Evolutionary conservation across 208 protist species (phyloP).

Genomic region (Acanthamoeba triangularis): DNA sequence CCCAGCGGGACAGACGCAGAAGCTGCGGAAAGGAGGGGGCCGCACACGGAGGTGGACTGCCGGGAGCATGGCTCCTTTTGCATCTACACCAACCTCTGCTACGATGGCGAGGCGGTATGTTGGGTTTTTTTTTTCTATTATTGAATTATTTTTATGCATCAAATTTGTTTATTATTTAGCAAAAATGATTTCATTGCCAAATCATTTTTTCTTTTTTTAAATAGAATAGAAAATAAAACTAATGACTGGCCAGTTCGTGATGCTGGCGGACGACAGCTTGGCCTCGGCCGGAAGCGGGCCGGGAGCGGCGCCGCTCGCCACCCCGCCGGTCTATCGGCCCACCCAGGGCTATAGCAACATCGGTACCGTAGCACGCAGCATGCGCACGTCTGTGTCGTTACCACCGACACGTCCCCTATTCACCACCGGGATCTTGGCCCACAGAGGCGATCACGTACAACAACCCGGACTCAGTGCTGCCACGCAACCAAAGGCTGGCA

Average conservation of each 20-base stretch:
- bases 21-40: background rate
- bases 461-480: background rate
- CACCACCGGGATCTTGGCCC: background rate
- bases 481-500: background rate
- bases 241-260: background rate
- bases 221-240: background rate
- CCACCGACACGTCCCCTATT: background rate
- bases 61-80: background rate
- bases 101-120: background rate
- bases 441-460: background rate
- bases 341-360: background rate
- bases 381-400: background rate
- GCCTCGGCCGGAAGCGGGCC: background rate
- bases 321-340: background rate
- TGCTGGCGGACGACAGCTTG: background rate
- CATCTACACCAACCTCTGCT: background rate
- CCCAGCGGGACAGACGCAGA: too few relatives aligned
- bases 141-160: too few relatives aligned
- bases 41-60: background rate
- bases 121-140: too few relatives aligned
- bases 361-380: background rate
- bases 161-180: too few relatives aligned
- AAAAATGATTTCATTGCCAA: too few relatives aligned
- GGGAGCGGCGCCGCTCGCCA: background rate
- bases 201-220: too few relatives aligned